Conservation (phyloP, 1,284 basidiomycete species). For the Sparassis latifolia region DNA sequence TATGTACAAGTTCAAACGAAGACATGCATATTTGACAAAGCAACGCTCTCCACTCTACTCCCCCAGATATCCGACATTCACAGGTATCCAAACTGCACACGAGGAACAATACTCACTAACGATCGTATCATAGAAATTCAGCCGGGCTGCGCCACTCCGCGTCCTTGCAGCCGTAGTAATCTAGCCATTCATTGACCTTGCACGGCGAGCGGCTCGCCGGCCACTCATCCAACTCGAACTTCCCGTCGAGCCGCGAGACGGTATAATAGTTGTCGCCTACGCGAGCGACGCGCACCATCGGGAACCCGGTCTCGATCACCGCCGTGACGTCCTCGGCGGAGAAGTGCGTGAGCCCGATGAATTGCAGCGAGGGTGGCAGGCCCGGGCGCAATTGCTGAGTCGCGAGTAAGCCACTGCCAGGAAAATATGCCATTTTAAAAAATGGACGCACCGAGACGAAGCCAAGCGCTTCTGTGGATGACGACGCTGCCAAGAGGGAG, state of each 20-base stretch:
- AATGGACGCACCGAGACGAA: slow-evolving; percentile 24
- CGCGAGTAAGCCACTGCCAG: not conserved
- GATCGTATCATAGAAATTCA: slow-evolving; percentile 17
- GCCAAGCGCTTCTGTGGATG: slow-evolving; percentile 22
- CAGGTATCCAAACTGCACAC: not conserved
- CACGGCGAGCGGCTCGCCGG: slow-evolving; percentile 44
- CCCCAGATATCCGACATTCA: not conserved
- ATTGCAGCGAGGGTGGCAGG: slow-evolving; percentile 46
- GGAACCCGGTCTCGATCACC: slow-evolving; percentile 53
- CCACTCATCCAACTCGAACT: slow-evolving; percentile 38
- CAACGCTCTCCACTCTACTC: not conserved
- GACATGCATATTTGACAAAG: no score
- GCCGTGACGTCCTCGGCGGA: slow-evolving; percentile 35
- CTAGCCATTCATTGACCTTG: slow-evolving; percentile 53
- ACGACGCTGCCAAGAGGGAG: slow-evolving; percentile 37
- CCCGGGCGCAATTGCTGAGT: slow-evolving; percentile 53
- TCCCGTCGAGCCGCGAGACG: slow-evolving; percentile 27
- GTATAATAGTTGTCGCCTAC: slow-evolving; percentile 52
- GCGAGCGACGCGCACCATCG: slow-evolving; percentile 48
- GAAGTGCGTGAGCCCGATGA: slow-evolving; percentile 46
- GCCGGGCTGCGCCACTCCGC: slow-evolving; percentile 26
- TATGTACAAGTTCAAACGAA: no score
- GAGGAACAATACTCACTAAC: not conserved
- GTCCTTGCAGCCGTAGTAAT: slow-evolving; percentile 34
- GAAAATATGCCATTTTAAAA: not conserved